These are phyloP conservation scores for Sonneratia caseolaris DNA, from an alignment of 345 rosid species.

Conservation along the genomic window DNA sequence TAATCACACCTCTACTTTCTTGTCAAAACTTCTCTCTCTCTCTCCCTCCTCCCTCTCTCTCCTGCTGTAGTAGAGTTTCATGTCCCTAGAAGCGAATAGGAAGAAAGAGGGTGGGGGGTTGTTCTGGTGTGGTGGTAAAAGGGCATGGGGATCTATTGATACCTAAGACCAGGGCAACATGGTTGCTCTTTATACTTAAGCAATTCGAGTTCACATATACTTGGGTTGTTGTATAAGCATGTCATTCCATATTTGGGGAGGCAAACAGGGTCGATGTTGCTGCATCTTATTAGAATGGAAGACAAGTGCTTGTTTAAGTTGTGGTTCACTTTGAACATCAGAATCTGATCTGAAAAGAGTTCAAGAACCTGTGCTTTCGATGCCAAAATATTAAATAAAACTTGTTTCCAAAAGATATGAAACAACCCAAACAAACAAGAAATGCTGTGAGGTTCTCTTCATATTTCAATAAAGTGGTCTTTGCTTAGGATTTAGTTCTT, in stretches of 20 bases:
- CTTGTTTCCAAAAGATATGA: not conserved
- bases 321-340: not conserved
- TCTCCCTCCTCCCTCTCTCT: too few species aligned
- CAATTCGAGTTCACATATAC: too few species aligned
- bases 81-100: too few species aligned
- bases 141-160: too few species aligned
- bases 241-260: not conserved
- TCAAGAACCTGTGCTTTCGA: not conserved
- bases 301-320: not conserved
- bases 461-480: not conserved
- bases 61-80: too few species aligned
- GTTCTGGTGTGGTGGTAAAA: too few species aligned
- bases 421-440: not conserved
- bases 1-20: too few species aligned
- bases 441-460: not conserved
- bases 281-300: not conserved
- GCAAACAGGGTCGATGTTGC: not conserved
- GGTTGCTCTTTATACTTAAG: too few species aligned
- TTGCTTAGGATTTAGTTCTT: not conserved
- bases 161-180: too few species aligned
- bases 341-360: not conserved
- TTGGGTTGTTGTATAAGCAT: not conserved
- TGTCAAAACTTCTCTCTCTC: too few species aligned
- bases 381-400: not conserved
- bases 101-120: too few species aligned